A percentile compares a stretch with the other conserved stretches of the same genome.
These are phyloP conservation scores for Nicotiana benthamiana DNA, from an alignment of 257 asterid species.

Conservation along the genomic window DNA sequence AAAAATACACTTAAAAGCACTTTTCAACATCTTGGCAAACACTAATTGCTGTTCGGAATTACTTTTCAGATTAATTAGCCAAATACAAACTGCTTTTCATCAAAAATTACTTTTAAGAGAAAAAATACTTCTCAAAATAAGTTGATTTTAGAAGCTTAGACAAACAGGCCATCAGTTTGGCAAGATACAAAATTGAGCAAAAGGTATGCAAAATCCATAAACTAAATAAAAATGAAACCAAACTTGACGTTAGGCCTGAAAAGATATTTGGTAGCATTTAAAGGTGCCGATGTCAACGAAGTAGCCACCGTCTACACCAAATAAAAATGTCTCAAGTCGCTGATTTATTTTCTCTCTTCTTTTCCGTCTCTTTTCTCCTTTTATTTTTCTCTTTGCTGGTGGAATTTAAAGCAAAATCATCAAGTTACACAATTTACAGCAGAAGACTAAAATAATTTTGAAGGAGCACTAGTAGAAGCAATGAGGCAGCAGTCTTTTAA, in stretches of 20 bases:
- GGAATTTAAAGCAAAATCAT: background rate
- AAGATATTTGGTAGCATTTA: background rate
- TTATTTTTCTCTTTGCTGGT: background rate
- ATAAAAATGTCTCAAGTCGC: background rate
- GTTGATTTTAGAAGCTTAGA: too few species aligned
- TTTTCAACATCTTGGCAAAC: too few species aligned
- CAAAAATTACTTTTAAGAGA: too few species aligned
- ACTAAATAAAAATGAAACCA: background rate
- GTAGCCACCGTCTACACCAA: background rate
- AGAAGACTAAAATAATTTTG: background rate
- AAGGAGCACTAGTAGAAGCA: too few species aligned
- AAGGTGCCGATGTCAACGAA: background rate
- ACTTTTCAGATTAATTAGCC: too few species aligned
- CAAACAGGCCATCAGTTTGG: too few species aligned
- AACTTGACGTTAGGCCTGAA: background rate
- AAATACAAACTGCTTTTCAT: too few species aligned
- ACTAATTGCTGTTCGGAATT: too few species aligned
- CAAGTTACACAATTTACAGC: background rate
- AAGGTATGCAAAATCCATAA: background rate
- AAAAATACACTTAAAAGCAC: too few species aligned
- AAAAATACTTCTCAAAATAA: too few species aligned
- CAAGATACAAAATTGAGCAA: background rate
- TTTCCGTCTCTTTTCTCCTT: background rate
- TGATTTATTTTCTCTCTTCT: background rate
- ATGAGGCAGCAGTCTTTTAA: too few species aligned